Base-by-base conservation (phyloP, 1,284 basidiomycete genomes). In the Cutaneotrichosporon dermatis region DNA sequence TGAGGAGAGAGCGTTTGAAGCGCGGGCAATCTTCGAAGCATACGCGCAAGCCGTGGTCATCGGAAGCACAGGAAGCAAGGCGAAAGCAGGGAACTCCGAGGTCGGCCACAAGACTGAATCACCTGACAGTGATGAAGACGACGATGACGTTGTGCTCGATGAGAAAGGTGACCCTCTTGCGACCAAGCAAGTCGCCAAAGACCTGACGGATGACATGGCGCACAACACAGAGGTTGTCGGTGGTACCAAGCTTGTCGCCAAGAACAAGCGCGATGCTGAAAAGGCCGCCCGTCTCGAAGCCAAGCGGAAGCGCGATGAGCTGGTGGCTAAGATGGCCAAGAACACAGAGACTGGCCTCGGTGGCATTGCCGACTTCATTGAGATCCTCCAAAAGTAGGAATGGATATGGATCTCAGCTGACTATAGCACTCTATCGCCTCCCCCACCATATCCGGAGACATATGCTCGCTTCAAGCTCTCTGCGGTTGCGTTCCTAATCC, bases 1-100 rank as follows among this genome's bases (percentile, higher is more conserved):
- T 16, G 79, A 80, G 56, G 72, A 80, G 60, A 79, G 79, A 62
- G 77, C 77, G 2, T 80, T 78, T 64, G 80, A 80, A 59, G 77
- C 78, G 25, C 73, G 73, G 1, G 73, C 72, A 33, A 66, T 75
- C 41, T 46, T 77, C 4, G 74, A 80, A 60, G 71, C 76, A 2
- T 79, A 77, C 53, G 74, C 76, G 1, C 72, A 78, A 9, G 62
- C 71, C 9, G 62, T 79, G 37, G 65, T 74, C 3, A 16, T 57
- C 6, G 74, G 13, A 52, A 68, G 33, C 70, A 33, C 13, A 1
- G 36, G 37, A 0, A 62, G 69, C 52, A 70, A 72, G 33, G 16
- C 12, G n/a, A 13, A 44, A 13, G 43, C 4, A 8, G 79, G 78
- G 3, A 79, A 79, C 36, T 48, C 52, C 15, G 16, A 15, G 12